These are phyloP conservation scores for Kodamaea fungicola DNA, from an alignment of 1,139 yeast genomes.

Conservation along the genomic window DNA sequence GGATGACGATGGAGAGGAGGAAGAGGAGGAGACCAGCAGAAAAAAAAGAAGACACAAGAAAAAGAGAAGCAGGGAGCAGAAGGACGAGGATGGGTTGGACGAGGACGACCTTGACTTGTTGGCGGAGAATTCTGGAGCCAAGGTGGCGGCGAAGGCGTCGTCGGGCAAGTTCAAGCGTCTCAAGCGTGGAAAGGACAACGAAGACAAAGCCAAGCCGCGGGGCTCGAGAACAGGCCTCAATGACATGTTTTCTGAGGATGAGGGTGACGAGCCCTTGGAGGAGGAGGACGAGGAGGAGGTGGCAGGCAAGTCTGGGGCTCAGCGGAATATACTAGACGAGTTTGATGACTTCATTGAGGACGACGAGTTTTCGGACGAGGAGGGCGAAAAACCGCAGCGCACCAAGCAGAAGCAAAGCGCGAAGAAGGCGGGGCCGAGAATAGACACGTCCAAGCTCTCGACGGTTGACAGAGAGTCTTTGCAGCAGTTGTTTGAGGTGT, in stretches of 20 bases:
- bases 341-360: constrained; percentile 97
- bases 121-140: constrained; percentile 84
- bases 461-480: constrained; percentile 89
- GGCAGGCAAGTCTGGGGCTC: constrained; percentile 32
- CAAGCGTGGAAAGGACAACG: constrained; percentile 59
- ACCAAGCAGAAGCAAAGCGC: constrained; percentile 41
- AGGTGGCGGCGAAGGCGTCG: constrained; percentile 28
- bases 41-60: constrained; percentile 31
- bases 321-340: constrained; percentile 59
- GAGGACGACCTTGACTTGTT: constrained; percentile 93
- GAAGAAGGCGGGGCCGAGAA: constrained; percentile 35
- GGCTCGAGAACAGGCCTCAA: constrained; percentile 44
- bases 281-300: constrained; percentile 30
- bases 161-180: constrained; percentile 68
- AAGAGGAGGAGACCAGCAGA: constrained; percentile 30
- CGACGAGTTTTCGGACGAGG: constrained; percentile 93
- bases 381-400: constrained; percentile 51
- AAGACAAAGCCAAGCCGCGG: constrained; percentile 12
- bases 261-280: constrained; percentile 46
- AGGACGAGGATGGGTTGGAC: constrained; percentile 70
- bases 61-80: constrained; percentile 25
- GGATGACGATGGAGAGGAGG: constrained; percentile 77
- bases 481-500: constrained; percentile 89
- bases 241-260: constrained; percentile 86
- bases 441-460: constrained; percentile 59